Evolutionary conservation across 1,284 basidiomycete genomes (phyloP).

Genomic region (Phellopilus nigrolimitatus): DNA sequence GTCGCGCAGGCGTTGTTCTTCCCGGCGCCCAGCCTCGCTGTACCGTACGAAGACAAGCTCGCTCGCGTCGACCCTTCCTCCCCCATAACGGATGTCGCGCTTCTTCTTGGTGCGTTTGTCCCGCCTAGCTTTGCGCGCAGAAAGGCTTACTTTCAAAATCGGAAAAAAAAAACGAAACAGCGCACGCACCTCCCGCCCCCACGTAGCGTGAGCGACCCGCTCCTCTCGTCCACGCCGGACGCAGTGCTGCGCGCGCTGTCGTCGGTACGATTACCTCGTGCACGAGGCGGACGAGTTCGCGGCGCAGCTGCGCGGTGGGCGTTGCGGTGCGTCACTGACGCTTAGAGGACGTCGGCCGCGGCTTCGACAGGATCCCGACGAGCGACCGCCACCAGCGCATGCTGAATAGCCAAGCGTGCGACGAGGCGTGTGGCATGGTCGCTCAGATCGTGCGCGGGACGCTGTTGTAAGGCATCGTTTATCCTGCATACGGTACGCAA

Average conservation of each 20-base stretch:
- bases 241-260: slow-evolving; percentile 22
- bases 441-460: slow-evolving; percentile 21
- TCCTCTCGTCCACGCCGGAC: slow-evolving; percentile 23
- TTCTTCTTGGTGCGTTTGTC: slow-evolving; percentile 21
- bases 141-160: not conserved
- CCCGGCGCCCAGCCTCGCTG: slow-evolving; percentile 24
- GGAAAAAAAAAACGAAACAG: not conserved
- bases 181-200: slow-evolving; percentile 25
- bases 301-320: slow-evolving; percentile 16
- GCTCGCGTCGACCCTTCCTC: slow-evolving; percentile 23
- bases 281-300: slow-evolving; percentile 26
- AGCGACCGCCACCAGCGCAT: slow-evolving; percentile 21
- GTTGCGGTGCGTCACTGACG: slow-evolving; percentile 21
- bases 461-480: slow-evolving; percentile 19
- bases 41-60: slow-evolving; percentile 25
- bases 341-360: slow-evolving; percentile 26
- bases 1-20: slow-evolving; percentile 23
- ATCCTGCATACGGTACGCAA: too few species aligned
- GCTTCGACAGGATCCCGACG: slow-evolving; percentile 26
- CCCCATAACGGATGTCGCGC: slow-evolving; percentile 25
- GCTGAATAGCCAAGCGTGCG: slow-evolving; percentile 22
- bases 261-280: slow-evolving; percentile 25
- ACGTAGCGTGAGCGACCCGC: slow-evolving; percentile 21
- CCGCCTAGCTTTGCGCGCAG: too few species aligned
- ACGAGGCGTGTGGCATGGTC: slow-evolving; percentile 27